Percentiles rank a stretch among this genome's conserved stretches.
Evolutionary conservation across 2,329 filamentous ascomycete species (phyloP).

Genomic region (Furcasterigmium furcatum): DNA sequence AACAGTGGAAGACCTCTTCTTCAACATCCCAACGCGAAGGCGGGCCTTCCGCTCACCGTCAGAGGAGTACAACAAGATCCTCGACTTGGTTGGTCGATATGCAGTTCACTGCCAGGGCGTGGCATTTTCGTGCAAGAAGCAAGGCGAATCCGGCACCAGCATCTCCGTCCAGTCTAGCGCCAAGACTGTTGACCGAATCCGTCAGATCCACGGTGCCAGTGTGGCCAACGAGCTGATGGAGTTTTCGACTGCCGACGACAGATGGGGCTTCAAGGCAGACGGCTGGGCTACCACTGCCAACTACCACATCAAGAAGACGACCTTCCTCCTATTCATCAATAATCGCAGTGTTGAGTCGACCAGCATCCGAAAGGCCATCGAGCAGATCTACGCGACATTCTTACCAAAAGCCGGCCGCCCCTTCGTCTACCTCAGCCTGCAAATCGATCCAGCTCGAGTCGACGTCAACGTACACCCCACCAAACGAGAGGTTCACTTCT

Average conservation of each 20-base stretch:
- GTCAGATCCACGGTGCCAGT: constrained; percentile 79
- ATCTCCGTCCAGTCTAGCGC: constrained; percentile 76
- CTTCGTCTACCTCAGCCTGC: constrained; percentile 86
- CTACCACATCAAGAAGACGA: constrained; percentile 87
- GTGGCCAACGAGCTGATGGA: constrained; percentile 87
- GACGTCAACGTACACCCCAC: constrained; percentile 98
- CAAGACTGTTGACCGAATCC: constrained; percentile 75
- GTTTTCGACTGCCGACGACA: constrained; percentile 67
- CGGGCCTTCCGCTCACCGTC: constrained; percentile 86
- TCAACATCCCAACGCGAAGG: constrained; percentile 86
- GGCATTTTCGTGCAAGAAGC: constrained; percentile 94
- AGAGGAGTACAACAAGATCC: constrained; percentile 97
- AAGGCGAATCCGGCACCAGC: constrained; percentile 80
- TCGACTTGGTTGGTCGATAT: constrained; percentile 91
- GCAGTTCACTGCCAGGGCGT: constrained; percentile 90
- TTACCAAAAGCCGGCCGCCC: constrained; percentile 92
- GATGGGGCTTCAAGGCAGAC: constrained; percentile 79
- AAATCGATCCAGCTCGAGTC: constrained; percentile 87
- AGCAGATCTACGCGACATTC: constrained; percentile 84
- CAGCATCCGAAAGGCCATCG: constrained; percentile 82
- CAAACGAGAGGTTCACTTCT: constrained; percentile 93
- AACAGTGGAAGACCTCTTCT: constrained; percentile 94
- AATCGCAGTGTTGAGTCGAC: constrained; percentile 90
- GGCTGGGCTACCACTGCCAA: constrained; percentile 91
- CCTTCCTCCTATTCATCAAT: constrained; percentile 90